These are phyloP conservation scores for Zygosaccharomyces sapae DNA, from an alignment of 1,139 yeast species.

Conservation along the genomic window DNA sequence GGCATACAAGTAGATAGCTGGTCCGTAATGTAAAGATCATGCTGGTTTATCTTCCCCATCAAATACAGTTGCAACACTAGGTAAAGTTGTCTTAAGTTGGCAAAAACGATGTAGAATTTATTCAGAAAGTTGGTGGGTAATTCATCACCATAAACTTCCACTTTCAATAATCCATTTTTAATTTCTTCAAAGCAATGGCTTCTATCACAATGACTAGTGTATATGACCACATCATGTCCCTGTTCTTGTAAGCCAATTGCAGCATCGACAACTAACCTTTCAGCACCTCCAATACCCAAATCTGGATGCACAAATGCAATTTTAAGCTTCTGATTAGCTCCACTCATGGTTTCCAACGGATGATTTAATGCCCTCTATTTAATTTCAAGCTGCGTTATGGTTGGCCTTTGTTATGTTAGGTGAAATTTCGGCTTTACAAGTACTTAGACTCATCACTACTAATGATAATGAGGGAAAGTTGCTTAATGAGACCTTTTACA, in stretches of 20 bases:
- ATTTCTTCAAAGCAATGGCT: slow-evolving; percentile 90
- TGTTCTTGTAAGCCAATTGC: slow-evolving; percentile 77
- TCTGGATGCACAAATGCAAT: slow-evolving; percentile 95
- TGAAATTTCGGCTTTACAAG: neutral
- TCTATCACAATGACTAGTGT: slow-evolving; percentile 85
- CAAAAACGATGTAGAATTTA: slow-evolving; percentile 72
- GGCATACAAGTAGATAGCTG: slow-evolving; percentile 88
- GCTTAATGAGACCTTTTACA: neutral
- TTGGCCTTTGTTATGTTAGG: neutral
- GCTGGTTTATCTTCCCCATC: slow-evolving; percentile 46
- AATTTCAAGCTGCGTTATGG: neutral
- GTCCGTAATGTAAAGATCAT: slow-evolving; percentile 78
- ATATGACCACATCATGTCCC: slow-evolving; percentile 65
- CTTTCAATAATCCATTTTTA: slow-evolving; percentile 50
- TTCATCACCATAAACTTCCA: slow-evolving; percentile 73
- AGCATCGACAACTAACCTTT: slow-evolving; percentile 88
- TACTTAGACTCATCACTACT: neutral
- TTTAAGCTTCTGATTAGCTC: slow-evolving; percentile 35
- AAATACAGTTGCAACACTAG: slow-evolving; percentile 49
- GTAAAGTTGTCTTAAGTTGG: slow-evolving; percentile 76
- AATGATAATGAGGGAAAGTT: neutral
- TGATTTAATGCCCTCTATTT: neutral
- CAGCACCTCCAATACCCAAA: slow-evolving; percentile 96
- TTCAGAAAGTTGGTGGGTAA: slow-evolving; percentile 69
- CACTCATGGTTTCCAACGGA: neutral